Evolutionary conservation across 1,284 basidiomycete species (phyloP).

Genomic region (Laetiporus sulphureus): DNA sequence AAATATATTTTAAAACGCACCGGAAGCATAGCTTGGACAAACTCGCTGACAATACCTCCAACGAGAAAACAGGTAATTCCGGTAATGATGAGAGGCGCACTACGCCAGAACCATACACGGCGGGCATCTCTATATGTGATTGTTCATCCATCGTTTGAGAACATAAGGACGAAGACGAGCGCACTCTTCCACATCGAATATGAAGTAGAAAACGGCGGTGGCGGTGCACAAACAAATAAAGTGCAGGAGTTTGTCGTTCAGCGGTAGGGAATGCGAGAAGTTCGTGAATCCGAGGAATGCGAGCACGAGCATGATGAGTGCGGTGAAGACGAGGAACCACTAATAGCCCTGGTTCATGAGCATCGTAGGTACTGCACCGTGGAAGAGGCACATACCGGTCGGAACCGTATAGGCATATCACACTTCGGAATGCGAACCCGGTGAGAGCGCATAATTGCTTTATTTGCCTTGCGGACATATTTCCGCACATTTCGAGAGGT

Average conservation of each 20-base stretch:
- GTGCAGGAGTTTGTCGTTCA: conserved; percentile 82
- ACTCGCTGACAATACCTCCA: conserved; percentile 80
- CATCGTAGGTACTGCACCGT: too few relatives aligned
- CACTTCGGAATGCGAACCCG: conserved; percentile 53
- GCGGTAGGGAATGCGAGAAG: conserved; percentile 52
- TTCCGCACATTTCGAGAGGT: conserved; percentile 23
- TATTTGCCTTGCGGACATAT: conserved; percentile 31
- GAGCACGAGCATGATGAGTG: conserved; percentile 55
- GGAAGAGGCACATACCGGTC: conserved; percentile 46
- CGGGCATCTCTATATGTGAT: conserved; percentile 45
- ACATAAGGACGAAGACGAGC: conserved; percentile 1
- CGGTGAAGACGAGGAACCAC: conserved; percentile 73
- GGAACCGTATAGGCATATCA: conserved; percentile 63
- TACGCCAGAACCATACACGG: conserved; percentile 82
- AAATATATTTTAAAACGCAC: conserved; percentile 33
- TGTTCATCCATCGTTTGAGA: background rate
- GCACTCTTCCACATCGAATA: conserved; percentile 85
- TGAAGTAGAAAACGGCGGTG: conserved; percentile 81
- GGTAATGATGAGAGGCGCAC: conserved; percentile 65
- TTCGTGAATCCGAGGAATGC: conserved; percentile 73
- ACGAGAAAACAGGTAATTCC: conserved; percentile 65
- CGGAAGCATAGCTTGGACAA: conserved; percentile 79
- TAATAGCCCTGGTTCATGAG: too few relatives aligned
- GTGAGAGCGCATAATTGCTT: conserved; percentile 51
- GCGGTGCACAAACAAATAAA: conserved; percentile 77